Base-by-base conservation (phyloP, 352 stramenopile species). In the Phytopythium sindhum region DNA sequence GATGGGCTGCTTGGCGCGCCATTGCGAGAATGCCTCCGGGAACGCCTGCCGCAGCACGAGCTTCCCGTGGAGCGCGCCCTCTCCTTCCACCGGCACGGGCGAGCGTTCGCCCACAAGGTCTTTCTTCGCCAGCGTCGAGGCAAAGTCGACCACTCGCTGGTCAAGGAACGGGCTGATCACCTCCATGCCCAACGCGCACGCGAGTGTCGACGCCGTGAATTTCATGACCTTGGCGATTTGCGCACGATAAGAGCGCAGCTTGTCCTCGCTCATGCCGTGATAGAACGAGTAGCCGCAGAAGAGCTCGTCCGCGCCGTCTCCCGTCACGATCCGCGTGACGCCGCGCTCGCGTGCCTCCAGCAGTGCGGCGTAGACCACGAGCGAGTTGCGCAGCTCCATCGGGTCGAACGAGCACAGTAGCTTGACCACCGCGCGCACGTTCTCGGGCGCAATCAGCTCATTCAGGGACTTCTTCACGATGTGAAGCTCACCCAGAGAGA, bases 281-380 rank as follows among this genome's bases (percentile, higher is more conserved):
- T 88, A 95, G 72, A 97, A 97, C 21, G 77, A 83, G 70, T 97
- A 97, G 10, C 84, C 90, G 31, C 86, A 91, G 58, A 97, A 94
- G 10, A 97, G 69, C 65, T 97, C 90, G 66, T 97, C 90, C 4
- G 90, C 82, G 15, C 77, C 90, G 64, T 97, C 90, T 14, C 90
- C 90, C 19, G 88, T 94, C 39, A 97, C 63, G 5, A 95, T 75
- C 37, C 82, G 63, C 15, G 72, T 78, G 8, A 93, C 80, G 6
- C 88, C 88, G 11, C 69, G 69, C 17, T 71, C 58, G 1, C 68
- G 54, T 6, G 90, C 90, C 12, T 82, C 64, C 42, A 77, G 52
- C 17, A 97, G 73, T 5, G 83, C 81, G 10, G 81, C 76, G 37
- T 93, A 91, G 58, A 97, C 90, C 21, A 96, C 87, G 9, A 96